Evolutionary conservation across 2,329 filamentous ascomycete species (phyloP).

Genomic region (Ophiosphaerella korrae): DNA sequence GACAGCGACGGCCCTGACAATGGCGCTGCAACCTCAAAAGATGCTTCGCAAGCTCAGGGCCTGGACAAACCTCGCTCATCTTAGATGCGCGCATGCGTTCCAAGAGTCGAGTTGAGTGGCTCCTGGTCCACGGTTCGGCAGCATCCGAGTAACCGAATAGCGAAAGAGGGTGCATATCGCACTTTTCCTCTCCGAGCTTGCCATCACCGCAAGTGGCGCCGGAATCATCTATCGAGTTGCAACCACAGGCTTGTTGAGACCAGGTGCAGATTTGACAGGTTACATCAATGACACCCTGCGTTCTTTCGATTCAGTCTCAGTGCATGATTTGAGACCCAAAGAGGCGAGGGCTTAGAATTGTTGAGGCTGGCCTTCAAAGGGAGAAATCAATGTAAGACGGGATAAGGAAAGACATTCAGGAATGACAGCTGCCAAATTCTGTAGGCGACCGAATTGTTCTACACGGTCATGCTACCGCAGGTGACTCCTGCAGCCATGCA

Average conservation of each 20-base stretch:
- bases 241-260: conserved; percentile 6
- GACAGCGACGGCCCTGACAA: conserved; percentile 44
- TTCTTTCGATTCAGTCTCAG: background rate
- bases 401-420: conserved; percentile 19
- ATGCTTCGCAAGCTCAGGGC: conserved; percentile 26
- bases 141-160: conserved; percentile 35
- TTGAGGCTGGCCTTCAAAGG: conserved; percentile 5
- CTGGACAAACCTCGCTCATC: conserved; percentile 30
- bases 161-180: conserved; percentile 5
- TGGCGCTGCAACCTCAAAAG: conserved; percentile 34
- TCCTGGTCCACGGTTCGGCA: conserved; percentile 31
- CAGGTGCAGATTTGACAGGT: conserved; percentile 32
- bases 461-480: conserved; percentile 22
- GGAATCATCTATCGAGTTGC: conserved; percentile 1
- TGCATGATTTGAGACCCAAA: conserved; percentile 7
- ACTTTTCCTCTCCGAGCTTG: conserved; percentile 8
- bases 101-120: conserved; percentile 27
- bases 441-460: conserved; percentile 15
- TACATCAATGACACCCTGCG: conserved; percentile 25
- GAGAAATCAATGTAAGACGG: background rate
- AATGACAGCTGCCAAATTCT: conserved; percentile 30
- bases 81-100: conserved; percentile 17
- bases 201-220: conserved; percentile 13
- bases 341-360: conserved; percentile 9
- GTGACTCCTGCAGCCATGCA: conserved; percentile 18